These are phyloP conservation scores for Lycium barbarum DNA, from an alignment of 257 asterid genomes.

Conservation along the genomic window DNA sequence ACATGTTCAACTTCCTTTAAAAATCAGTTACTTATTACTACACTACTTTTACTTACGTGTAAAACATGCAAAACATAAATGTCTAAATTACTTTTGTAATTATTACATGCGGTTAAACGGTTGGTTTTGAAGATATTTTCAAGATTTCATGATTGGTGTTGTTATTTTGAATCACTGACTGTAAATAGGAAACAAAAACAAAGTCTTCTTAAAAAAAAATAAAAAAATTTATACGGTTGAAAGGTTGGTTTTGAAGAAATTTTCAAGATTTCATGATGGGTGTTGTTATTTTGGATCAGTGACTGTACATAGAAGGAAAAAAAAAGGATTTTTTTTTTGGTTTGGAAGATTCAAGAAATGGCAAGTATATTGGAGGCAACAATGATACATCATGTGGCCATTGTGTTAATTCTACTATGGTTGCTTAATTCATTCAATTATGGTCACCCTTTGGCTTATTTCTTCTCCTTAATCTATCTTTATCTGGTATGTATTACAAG, in stretches of 20 bases:
- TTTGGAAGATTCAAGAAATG: not conserved
- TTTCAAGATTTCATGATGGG: not conserved
- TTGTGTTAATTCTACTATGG: constrained; percentile 75
- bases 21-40: not conserved
- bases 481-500: constrained; percentile 56
- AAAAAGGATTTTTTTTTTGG: not conserved
- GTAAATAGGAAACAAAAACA: not conserved
- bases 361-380: constrained; percentile 65
- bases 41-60: not conserved
- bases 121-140: no score
- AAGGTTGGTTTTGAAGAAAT: not conserved
- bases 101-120: no score
- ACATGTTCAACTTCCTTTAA: constrained; percentile 13
- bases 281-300: not conserved
- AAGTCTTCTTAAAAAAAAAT: not conserved
- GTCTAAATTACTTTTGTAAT: not conserved
- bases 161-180: not conserved
- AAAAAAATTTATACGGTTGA: not conserved
- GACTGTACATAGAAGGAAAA: not conserved
- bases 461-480: constrained; percentile 70
- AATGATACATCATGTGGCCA: constrained; percentile 80
- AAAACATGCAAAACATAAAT: not conserved
- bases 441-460: constrained; percentile 68
- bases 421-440: constrained; percentile 66
- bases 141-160: not conserved